Evolutionary conservation across 371 early-diverging fungal genomes (phyloP).

Genomic region (Homolaphlyctis polyrhiza): DNA sequence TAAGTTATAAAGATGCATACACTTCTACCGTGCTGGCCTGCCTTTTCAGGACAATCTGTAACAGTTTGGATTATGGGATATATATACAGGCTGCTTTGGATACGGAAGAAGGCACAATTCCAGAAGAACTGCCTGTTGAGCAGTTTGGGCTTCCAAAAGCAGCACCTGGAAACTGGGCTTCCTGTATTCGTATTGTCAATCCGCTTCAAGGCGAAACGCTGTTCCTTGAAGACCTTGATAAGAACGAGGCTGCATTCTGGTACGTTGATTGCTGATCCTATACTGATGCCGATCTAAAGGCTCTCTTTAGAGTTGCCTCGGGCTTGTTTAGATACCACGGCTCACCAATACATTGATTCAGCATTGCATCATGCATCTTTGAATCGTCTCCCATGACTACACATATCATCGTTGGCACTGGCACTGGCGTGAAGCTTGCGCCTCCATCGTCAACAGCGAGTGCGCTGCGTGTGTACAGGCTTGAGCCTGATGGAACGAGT

Average conservation of each 20-base stretch:
- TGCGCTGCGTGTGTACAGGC: constrained; percentile 70
- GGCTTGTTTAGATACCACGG: constrained; percentile 1
- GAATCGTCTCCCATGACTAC: constrained; percentile 10
- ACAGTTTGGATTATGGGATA: too few species aligned
- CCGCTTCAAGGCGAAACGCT: constrained; percentile 75
- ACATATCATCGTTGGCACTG: constrained; percentile 85
- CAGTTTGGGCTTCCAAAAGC: constrained; percentile 75
- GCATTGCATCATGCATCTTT: constrained; percentile 62
- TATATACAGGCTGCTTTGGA: constrained; percentile 8
- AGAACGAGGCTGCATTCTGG: constrained; percentile 83
- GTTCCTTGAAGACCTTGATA: constrained; percentile 67
- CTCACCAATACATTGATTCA: too few species aligned
- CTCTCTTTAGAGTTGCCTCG: background rate
- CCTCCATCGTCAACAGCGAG: constrained; percentile 71
- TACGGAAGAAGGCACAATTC: constrained; percentile 37
- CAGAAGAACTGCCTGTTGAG: constrained; percentile 50
- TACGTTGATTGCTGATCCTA: too few species aligned
- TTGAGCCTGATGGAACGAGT: constrained; percentile 51
- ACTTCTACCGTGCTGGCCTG: too few species aligned
- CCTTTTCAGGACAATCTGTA: too few species aligned
- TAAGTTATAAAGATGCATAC: too few species aligned
- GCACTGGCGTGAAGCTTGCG: constrained; percentile 58
- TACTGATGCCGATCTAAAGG: background rate
- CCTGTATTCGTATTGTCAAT: constrained; percentile 78
- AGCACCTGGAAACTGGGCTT: constrained; percentile 78